Evolutionary conservation across 768 basidiomycete species (phyloP), one percentile per base, ranked within the genome.

Genomic region (Sporobolomyces roseus): DNA sequence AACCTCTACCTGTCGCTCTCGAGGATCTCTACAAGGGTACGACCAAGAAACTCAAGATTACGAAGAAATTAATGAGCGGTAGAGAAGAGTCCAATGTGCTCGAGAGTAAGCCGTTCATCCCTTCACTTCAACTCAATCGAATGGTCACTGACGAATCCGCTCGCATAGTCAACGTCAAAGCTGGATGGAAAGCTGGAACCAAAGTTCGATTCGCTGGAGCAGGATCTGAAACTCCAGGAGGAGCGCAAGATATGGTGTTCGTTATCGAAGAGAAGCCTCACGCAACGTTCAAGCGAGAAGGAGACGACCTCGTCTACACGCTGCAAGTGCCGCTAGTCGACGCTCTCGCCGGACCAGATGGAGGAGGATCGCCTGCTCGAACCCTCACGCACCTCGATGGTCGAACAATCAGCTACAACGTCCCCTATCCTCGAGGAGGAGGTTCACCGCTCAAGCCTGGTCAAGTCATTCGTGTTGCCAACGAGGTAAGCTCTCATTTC

Each of bases 161-260:
- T 13, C 21, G 6, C 54, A 27, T 54, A 50, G 74, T 77, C 63
- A 75, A 79, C 55, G 79, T 82, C 68, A 78, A 81, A 71, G 91
- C 93, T 0, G 94, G 94, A 1, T 98, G 93, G 93, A 97, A 97
- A 83, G 85, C 85, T 68, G 94, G 94, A 0, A 97, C 94, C 23
- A 96, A 94, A 80, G 84, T 98, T 66, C 86, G 90, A 48, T 97
- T 93, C 79, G 85, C 89, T 0, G 84, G 85, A 27, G 88, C 90
- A 14, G 91, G 91, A 4, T 93, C 97, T 78, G 91, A 93, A 75
- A 66, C 61, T 27, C 43, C 63, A 5, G 33, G 52, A 12, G 63
- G 61, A 23, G 78, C 88, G 19, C 91, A 93, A 75, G 91, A 93
- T 77, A 83, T 99, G n/a, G 93, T 93, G 36, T 97, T 99, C 77